Evolutionary conservation across 1,284 basidiomycete species (phyloP), one percentile per base, ranked within the genome.

Genomic region (Ustilago hordei): DNA sequence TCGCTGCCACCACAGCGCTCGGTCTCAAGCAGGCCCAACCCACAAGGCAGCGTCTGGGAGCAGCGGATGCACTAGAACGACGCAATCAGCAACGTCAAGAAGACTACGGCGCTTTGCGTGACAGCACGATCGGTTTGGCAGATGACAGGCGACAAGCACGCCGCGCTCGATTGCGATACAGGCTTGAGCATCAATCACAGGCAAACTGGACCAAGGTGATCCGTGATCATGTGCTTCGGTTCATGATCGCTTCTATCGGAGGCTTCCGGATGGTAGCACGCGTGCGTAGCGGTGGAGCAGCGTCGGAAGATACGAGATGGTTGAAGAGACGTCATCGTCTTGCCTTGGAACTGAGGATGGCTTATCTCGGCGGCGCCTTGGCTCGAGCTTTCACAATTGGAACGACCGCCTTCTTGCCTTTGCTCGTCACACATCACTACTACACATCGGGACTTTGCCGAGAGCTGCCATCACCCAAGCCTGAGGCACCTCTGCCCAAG

Each of bases 361-460:
- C 78, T 4, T 81, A 81, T 39, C 62, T 81, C 11, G 78, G 80
- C 8, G 80, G 80, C 7, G 70, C 71, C 5, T 60, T 81, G 34
- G 80, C 80, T 8, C 50, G 80, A 47, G 75, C 74, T 0, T 74
- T 72, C 60, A 81, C 80, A 4, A 81, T 81, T n/a, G 80, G 70
- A 43, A 81, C 78, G 0, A 81, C 80, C 11, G 76, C 80, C 12
- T 80, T 81, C 56, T 55, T 81, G n/a, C 80, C 80, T 15, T 64
- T 81, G n/a, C 64, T 80, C 12, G 66, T 81, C 34, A 63, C 75
- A n/a, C 67, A 75, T 43, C 66, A 78, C 66, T 81, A 74, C 61
- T 81, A 81, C 67, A 65, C 63, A 1, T 80, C 80, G 23, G 75
- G 75, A 0, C 55, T 68, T 0, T 81, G 80, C 43, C 69, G 66